phyloP scores from a whole-genome alignment of 306 rosid genomes.

The Dryas alaskensis region DNA sequence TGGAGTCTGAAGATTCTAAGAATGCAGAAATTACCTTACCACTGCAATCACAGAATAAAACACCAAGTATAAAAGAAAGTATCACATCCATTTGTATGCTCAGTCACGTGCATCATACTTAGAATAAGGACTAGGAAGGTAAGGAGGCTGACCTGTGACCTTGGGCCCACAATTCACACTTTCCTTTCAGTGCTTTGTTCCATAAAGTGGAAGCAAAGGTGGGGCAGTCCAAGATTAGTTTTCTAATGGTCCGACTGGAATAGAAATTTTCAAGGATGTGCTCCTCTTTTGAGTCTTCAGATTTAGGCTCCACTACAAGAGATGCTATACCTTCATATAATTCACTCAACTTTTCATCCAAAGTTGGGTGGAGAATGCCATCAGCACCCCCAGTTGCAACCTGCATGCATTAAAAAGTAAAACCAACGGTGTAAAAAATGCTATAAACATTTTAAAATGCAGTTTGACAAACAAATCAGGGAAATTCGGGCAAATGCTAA shows the following conservation, averaged over 20 bases:
- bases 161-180: constrained; percentile 66
- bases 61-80: constrained; percentile 17
- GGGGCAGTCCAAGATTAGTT: constrained; percentile 76
- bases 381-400: constrained; percentile 73
- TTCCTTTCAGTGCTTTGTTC: constrained; percentile 74
- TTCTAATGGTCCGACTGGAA: constrained; percentile 85
- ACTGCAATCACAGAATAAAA: constrained; percentile 49
- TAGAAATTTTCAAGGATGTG: constrained; percentile 82
- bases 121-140: neutral
- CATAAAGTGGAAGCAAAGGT: constrained; percentile 74
- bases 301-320: constrained; percentile 61
- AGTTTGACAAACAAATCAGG: neutral
- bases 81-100: neutral
- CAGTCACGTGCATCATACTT: constrained; percentile 12
- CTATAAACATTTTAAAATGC: neutral
- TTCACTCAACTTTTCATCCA: constrained; percentile 61
- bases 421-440: neutral
- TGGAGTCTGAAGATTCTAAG: constrained; percentile 62
- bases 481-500: neutral
- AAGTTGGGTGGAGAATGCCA: constrained; percentile 64
- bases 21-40: constrained; percentile 76
- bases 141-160: constrained; percentile 68
- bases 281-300: constrained; percentile 63
- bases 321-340: constrained; percentile 68
- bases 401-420: constrained; percentile 34